Percentiles rank a stretch among this genome's conserved stretches.
phyloP scores from a whole-genome alignment of 1,284 basidiomycete species.

The Rhizoctonia solani region DNA sequence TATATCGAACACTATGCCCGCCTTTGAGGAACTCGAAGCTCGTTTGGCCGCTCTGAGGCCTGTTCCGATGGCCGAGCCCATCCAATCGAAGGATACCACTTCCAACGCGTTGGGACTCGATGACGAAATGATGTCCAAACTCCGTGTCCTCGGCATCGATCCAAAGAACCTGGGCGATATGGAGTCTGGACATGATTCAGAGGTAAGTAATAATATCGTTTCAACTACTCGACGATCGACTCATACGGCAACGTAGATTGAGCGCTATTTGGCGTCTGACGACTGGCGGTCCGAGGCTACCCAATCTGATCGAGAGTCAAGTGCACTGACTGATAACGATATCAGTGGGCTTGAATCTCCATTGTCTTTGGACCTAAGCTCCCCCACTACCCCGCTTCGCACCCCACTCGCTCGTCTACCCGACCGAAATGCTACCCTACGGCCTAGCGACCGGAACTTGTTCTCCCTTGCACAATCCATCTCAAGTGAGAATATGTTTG shows the following conservation, averaged over 20 bases:
- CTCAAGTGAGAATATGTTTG: conserved; percentile 17
- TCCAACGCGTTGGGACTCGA: conserved; percentile 4
- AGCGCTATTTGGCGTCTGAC: conserved; percentile 27
- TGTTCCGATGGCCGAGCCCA: background rate
- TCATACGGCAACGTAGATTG: conserved; percentile 1
- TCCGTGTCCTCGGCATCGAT: conserved; percentile 28
- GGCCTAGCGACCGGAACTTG: conserved; percentile 9
- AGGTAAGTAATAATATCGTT: background rate
- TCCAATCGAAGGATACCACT: background rate
- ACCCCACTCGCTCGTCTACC: conserved; percentile 19
- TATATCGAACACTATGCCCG: conserved; percentile 6
- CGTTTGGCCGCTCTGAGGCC: conserved; percentile 22
- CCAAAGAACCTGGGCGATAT: conserved; percentile 13
- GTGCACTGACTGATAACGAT: conserved; percentile 15
- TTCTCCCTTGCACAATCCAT: conserved; percentile 18
- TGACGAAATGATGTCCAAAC: conserved; percentile 25
- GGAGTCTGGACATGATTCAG: conserved; percentile 13
- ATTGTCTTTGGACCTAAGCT: background rate
- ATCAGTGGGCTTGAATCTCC: conserved; percentile 23
- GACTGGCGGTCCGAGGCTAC: conserved; percentile 30
- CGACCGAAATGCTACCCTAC: conserved; percentile 24
- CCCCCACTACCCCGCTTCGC: conserved; percentile 17
- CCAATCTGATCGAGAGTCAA: conserved; percentile 29
- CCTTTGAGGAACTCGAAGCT: conserved; percentile 21
- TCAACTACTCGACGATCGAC: background rate